Evolutionary conservation across 495 filamentous ascomycete species (phyloP).

Genomic region (Neurospora sp.): DNA sequence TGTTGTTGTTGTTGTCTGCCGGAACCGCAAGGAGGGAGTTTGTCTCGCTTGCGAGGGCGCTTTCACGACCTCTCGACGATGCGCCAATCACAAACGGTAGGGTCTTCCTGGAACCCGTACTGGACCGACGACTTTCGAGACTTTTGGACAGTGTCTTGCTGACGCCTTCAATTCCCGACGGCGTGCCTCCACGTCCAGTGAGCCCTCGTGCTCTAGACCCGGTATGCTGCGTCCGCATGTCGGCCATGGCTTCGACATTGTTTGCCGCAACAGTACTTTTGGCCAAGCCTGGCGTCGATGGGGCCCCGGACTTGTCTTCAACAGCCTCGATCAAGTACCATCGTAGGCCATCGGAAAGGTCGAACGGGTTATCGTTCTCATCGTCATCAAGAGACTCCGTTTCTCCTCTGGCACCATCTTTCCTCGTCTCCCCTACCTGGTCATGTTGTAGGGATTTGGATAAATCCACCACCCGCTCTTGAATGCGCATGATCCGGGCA

Average conservation of each 20-base stretch:
- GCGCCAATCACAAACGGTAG: conserved; percentile 33
- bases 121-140: conserved; percentile 82
- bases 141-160: conserved; percentile 74
- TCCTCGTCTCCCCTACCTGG: conserved; percentile 5
- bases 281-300: conserved; percentile 75
- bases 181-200: conserved; percentile 22
- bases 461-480: conserved; percentile 88
- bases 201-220: conserved; percentile 39
- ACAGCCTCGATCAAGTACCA: conserved; percentile 93
- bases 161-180: conserved; percentile 53
- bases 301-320: conserved; percentile 93
- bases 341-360: conserved; percentile 85
- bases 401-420: conserved; percentile 14
- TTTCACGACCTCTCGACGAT: conserved; percentile 27
- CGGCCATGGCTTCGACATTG: conserved; percentile 65
- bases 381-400: conserved; percentile 38
- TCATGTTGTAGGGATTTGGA: conserved; percentile 50
- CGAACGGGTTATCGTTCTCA: conserved; percentile 95
- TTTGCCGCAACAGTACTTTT: conserved; percentile 88
- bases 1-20: conserved; percentile 14
- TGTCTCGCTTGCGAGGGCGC: conserved; percentile 39
- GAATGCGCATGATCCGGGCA: conserved; percentile 82
- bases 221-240: conserved; percentile 37
- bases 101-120: conserved; percentile 67
- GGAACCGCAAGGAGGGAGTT: conserved; percentile 35